phyloP scores from a whole-genome alignment of 768 basidiomycete species.

The Suillus decipiens region DNA sequence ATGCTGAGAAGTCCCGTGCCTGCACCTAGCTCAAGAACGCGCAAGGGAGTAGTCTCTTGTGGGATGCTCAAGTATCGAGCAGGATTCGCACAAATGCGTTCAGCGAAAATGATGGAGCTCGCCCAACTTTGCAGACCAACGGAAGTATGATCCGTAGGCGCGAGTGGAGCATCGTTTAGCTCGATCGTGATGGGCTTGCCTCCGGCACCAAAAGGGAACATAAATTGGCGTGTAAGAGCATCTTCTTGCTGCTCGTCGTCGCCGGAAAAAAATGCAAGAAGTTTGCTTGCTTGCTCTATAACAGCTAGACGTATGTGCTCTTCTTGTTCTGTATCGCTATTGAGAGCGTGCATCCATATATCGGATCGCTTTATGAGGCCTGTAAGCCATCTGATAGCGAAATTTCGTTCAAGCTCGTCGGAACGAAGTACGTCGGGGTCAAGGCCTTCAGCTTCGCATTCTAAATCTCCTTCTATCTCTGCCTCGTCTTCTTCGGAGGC shows the following conservation, averaged over 20 bases:
- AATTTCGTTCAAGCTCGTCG: constrained; percentile 67
- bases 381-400: constrained; percentile 74
- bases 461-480: constrained; percentile 30
- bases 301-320: constrained; percentile 40
- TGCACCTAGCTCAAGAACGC: constrained; percentile 80
- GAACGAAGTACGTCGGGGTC: constrained; percentile 51
- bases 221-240: constrained; percentile 52
- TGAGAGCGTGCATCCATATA: constrained; percentile 40
- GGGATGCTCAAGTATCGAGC: constrained; percentile 30
- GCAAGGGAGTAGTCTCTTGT: constrained; percentile 29
- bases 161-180: constrained; percentile 70
- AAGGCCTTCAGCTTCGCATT: constrained; percentile 26
- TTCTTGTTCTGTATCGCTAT: constrained; percentile 34
- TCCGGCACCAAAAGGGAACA: constrained; percentile 39
- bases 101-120: constrained; percentile 69
- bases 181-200: constrained; percentile 43
- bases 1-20: constrained; percentile 87
- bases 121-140: constrained; percentile 89
- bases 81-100: constrained; percentile 56
- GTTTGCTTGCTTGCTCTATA: constrained; percentile 57
- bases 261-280: constrained; percentile 55
- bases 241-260: constrained; percentile 40
- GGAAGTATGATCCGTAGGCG: constrained; percentile 68
- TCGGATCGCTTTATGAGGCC: constrained; percentile 65
- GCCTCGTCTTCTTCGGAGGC: constrained; percentile 71